phyloP scores from a whole-genome alignment of 1,139 yeast species.

The Protomyces inundatus region DNA sequence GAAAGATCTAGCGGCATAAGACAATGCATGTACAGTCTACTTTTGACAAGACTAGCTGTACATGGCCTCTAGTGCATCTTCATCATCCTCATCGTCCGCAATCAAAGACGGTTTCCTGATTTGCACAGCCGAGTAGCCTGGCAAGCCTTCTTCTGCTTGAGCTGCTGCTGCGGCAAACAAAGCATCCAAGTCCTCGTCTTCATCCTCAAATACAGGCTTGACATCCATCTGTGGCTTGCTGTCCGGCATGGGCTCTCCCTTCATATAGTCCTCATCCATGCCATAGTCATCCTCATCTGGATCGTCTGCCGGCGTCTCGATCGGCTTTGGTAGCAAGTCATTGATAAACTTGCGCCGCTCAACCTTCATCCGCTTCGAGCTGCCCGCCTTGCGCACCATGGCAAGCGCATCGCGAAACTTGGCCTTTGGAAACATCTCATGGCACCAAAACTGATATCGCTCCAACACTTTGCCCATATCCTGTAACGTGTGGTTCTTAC shows the following conservation, averaged over 20 bases:
- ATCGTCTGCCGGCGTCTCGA: not conserved
- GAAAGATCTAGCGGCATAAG: not conserved
- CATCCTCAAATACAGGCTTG: slow-evolving; percentile 1
- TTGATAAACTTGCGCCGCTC: slow-evolving; percentile 7
- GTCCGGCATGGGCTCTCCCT: not conserved
- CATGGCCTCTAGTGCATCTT: slow-evolving; percentile 24
- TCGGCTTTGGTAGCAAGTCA: slow-evolving; percentile 15
- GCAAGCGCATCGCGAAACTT: slow-evolving; percentile 57
- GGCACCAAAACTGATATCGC: slow-evolving; percentile 82
- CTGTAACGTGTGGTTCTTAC: slow-evolving; percentile 41
- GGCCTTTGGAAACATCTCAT: slow-evolving; percentile 71
- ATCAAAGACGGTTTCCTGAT: not conserved
- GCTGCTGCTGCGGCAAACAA: not conserved
- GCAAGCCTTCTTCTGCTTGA: not conserved
- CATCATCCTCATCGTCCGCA: slow-evolving; percentile 14
- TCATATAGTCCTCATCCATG: slow-evolving; percentile 1
- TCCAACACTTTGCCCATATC: slow-evolving; percentile 51
- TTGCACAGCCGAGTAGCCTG: not conserved
- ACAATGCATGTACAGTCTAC: not conserved
- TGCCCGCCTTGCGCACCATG: slow-evolving; percentile 39
- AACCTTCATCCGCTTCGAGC: slow-evolving; percentile 34
- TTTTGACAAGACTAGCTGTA: not conserved
- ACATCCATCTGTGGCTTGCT: not conserved
- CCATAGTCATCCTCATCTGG: slow-evolving; percentile 9
- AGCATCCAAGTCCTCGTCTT: slow-evolving; percentile 2